phyloP scores from a whole-genome alignment of 1,139 yeast species.

The Saccharomyces hybrid region DNA sequence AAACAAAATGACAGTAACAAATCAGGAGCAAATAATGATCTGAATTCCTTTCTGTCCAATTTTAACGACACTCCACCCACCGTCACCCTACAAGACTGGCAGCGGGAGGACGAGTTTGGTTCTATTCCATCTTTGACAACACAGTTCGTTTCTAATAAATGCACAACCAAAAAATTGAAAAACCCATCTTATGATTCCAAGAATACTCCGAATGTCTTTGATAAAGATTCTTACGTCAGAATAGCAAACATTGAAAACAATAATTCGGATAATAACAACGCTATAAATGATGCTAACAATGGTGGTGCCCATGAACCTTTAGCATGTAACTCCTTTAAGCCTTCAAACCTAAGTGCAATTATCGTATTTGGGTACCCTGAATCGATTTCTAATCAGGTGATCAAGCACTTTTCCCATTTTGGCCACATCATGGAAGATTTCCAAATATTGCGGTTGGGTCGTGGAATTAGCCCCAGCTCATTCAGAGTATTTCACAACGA shows the following conservation, averaged over 20 bases:
- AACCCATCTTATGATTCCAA: neutral
- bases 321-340: constrained; percentile 7
- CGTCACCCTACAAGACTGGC: constrained; percentile 48
- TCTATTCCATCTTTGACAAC: constrained; percentile 14
- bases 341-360: constrained; percentile 51
- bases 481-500: constrained; percentile 1
- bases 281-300: neutral
- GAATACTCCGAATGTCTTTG: constrained; percentile 30
- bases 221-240: constrained; percentile 37
- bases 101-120: constrained; percentile 32
- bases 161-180: neutral
- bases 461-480: constrained; percentile 3
- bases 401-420: constrained; percentile 69
- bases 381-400: constrained; percentile 54
- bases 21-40: neutral
- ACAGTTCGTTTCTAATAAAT: constrained; percentile 4
- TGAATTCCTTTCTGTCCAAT: neutral
- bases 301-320: constrained; percentile 20
- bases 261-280: constrained; percentile 15
- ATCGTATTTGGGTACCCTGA: constrained; percentile 88
- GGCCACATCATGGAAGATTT: constrained; percentile 78
- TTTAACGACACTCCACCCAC: constrained; percentile 43
- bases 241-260: constrained; percentile 29
- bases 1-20: neutral
- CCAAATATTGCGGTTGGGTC: constrained; percentile 33